Evolutionary conservation across 306 rosid species (phyloP).

Genomic region (Vicia sativa): DNA sequence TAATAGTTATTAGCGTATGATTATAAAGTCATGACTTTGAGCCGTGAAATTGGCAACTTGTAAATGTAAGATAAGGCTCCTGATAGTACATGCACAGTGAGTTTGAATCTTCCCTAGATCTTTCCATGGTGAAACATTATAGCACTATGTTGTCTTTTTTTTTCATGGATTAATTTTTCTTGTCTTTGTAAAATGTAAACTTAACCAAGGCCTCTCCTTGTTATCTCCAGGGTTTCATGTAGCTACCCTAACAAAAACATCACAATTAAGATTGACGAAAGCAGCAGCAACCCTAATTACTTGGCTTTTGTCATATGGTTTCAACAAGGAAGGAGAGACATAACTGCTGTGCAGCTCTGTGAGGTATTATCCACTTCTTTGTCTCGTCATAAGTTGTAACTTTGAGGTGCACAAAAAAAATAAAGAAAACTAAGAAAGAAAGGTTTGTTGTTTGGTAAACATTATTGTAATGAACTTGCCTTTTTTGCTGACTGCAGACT

Average conservation of each 20-base stretch:
- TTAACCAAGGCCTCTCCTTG: constrained; percentile 29
- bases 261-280: constrained; percentile 74
- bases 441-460: constrained; percentile 13
- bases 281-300: constrained; percentile 67
- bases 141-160: not conserved
- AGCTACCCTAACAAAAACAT: constrained; percentile 83
- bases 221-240: constrained; percentile 71
- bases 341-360: constrained; percentile 86
- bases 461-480: constrained; percentile 31
- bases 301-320: constrained; percentile 82
- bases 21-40: too few relatives aligned
- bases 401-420: constrained; percentile 4
- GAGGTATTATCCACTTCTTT: constrained; percentile 60
- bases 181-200: constrained; percentile 2
- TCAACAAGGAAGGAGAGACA: constrained; percentile 89
- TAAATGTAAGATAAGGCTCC: too few relatives aligned
- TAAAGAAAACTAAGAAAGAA: constrained; percentile 1
- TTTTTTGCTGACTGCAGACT: constrained; percentile 50
- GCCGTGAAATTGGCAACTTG: too few relatives aligned
- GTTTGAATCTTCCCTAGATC: not conserved
- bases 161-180: constrained; percentile 3
- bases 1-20: too few relatives aligned
- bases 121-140: not conserved
- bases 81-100: not conserved
- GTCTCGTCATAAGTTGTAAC: constrained; percentile 4